Conservation (phyloP, 139 green algal species). For the Chlamydomonas eustigma region DNA sequence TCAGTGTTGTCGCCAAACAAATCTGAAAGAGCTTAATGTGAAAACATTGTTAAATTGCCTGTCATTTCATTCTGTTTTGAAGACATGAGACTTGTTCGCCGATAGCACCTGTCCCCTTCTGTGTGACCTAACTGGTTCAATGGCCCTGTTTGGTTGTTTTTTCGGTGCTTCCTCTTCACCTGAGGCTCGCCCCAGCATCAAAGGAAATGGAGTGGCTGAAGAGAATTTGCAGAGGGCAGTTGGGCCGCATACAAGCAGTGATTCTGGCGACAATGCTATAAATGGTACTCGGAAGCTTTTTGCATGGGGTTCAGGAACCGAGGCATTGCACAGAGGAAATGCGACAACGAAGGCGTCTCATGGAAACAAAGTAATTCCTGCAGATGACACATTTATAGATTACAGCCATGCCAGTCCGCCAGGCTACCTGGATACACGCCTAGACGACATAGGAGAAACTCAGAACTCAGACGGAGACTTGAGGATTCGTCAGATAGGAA, state of each 20-base stretch:
- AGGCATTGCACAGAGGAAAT: neutral
- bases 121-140: no score
- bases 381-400: neutral
- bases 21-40: no score
- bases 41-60: no score
- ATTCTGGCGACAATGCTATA: neutral
- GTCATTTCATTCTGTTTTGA: no score
- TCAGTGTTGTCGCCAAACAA: no score
- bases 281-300: neutral
- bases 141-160: no score
- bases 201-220: slow-evolving; percentile 1
- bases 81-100: no score
- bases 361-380: neutral
- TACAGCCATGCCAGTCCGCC: neutral
- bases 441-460: no score
- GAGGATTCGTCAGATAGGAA: neutral
- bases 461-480: neutral
- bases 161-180: no score
- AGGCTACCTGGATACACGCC: neutral
- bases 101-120: no score
- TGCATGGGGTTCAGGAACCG: neutral
- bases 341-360: neutral
- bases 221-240: neutral
- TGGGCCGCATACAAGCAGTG: neutral
- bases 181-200: no score